Conservation (phyloP, 305 asterid species). For the Fraxinus nigra region DNA sequence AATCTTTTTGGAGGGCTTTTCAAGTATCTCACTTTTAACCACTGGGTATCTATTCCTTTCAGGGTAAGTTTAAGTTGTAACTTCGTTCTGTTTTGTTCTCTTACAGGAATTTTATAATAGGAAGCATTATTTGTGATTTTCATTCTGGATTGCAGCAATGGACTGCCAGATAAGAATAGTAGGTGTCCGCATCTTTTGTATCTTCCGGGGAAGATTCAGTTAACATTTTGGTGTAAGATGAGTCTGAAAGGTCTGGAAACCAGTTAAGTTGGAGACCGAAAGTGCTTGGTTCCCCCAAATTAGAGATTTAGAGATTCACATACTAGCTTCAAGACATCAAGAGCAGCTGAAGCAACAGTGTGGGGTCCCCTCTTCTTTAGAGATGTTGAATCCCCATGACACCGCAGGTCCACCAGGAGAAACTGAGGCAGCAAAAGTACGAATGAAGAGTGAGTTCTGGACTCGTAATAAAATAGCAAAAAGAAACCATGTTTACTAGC, state of each 20-base stretch:
- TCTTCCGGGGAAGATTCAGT: background rate
- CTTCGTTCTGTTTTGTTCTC: background rate
- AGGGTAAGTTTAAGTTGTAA: background rate
- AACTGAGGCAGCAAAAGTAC: constrained; percentile 55
- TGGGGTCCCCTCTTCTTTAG: constrained; percentile 77
- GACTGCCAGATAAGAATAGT: background rate
- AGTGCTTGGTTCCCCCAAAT: constrained; percentile 3
- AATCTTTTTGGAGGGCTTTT: background rate
- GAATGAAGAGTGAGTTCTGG: constrained; percentile 31
- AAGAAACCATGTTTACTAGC: background rate
- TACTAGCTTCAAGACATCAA: constrained; percentile 93
- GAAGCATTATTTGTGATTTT: background rate
- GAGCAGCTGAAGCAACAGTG: constrained; percentile 89
- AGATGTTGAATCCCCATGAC: constrained; percentile 95
- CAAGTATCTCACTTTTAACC: background rate
- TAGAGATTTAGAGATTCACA: constrained; percentile 24
- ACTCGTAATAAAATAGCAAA: background rate
- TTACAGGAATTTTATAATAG: background rate
- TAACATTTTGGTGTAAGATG: background rate
- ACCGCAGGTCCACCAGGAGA: constrained; percentile 95
- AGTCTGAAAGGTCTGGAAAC: background rate
- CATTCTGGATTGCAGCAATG: background rate
- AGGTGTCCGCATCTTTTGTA: background rate
- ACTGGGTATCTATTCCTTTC: background rate
- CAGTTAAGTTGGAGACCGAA: background rate